A percentile compares a stretch with the other conserved stretches of the same genome.
Conservation (phyloP, 352 stramenopile species). For the Globisporangium camurandrum region DNA sequence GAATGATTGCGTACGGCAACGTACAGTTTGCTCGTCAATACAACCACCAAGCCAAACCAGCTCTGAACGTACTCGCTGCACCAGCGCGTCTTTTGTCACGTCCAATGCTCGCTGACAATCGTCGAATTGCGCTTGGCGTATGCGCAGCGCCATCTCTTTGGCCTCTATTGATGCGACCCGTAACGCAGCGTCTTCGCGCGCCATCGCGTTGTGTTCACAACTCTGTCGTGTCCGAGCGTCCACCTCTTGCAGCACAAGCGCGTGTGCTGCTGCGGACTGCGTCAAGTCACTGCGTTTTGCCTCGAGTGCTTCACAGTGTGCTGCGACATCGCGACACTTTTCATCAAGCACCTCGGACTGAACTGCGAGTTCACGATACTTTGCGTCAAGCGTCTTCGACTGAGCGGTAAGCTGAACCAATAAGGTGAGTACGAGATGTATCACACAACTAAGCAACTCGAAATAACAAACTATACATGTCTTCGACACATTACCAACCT, state of each 20-base stretch:
- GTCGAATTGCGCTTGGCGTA: slow-evolving; percentile 6
- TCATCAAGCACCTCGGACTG: neutral
- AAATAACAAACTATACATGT: too few species aligned
- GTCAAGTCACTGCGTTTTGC: neutral
- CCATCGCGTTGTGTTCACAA: neutral
- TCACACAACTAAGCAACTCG: slow-evolving; percentile 1
- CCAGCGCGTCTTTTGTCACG: slow-evolving; percentile 2
- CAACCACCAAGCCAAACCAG: too few species aligned
- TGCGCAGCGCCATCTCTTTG: neutral
- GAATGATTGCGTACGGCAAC: too few species aligned
- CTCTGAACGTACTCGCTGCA: neutral
- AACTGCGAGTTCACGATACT: neutral
- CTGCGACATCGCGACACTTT: neutral
- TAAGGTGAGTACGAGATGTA: too few species aligned
- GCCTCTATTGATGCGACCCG: neutral
- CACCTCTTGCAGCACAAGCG: neutral
- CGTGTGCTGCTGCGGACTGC: neutral
- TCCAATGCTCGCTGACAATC: slow-evolving; percentile 1
- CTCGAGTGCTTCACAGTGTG: neutral
- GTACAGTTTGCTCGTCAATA: too few species aligned
- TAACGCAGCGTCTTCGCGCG: neutral
- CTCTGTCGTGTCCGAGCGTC: neutral
- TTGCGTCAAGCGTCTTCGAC: neutral
- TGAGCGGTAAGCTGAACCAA: neutral
- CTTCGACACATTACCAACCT: too few species aligned